Percentiles rank a stretch among this genome's conserved stretches.
phyloP scores from a whole-genome alignment of 768 basidiomycete genomes.

The Tubosaeta sp. region DNA sequence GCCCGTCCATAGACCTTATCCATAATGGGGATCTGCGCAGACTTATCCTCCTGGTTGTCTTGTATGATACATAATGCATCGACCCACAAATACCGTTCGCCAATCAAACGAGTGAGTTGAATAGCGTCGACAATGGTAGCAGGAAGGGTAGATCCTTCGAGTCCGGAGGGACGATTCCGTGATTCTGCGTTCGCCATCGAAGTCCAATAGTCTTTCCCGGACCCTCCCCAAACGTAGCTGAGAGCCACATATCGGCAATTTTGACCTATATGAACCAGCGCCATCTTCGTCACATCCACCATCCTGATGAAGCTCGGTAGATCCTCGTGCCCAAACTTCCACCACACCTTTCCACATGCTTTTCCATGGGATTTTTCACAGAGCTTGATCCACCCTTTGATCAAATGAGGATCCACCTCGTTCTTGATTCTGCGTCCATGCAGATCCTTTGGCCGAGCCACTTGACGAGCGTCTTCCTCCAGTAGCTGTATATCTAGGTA shows the following conservation, averaged over 20 bases:
- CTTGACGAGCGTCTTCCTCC: conserved; percentile 14
- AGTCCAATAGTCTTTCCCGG: conserved; percentile 7
- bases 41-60: conserved; percentile 18
- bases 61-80: conserved; percentile 25
- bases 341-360: conserved; percentile 9
- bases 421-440: conserved; percentile 20
- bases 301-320: conserved; percentile 12
- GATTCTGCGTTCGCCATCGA: background rate
- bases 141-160: conserved; percentile 6
- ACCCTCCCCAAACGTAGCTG: conserved; percentile 17
- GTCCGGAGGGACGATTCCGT: conserved; percentile 2
- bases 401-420: conserved; percentile 3
- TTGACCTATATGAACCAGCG: conserved; percentile 3
- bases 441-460: conserved; percentile 12
- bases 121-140: conserved; percentile 22
- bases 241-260: conserved; percentile 14
- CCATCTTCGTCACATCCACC: conserved; percentile 12
- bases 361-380: conserved; percentile 17
- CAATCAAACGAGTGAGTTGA: conserved; percentile 10
- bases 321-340: conserved; percentile 2
- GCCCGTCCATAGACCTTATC: conserved; percentile 16
- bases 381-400: conserved; percentile 16
- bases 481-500: conserved; percentile 15
- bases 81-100: conserved; percentile 24
- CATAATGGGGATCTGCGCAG: conserved; percentile 15